Evolutionary conservation across 148 eudicot species (phyloP), one percentile per base, ranked within the genome.

Genomic region (Chenopodium formosanum): DNA sequence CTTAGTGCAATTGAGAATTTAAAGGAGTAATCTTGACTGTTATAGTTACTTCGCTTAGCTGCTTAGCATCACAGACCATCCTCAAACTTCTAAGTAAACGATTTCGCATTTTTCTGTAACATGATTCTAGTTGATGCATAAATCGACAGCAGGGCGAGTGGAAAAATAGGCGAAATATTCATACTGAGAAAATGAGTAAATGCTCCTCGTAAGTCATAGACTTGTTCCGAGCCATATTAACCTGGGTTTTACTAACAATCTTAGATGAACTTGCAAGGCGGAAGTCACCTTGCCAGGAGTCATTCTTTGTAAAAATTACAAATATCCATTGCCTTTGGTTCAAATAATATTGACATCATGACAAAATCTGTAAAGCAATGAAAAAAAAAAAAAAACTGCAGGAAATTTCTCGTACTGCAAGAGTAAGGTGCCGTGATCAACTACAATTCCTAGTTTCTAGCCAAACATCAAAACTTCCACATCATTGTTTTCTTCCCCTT

Each of bases 401-500:
- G 56, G 56, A 27, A 62, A 67, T 53, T 25, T 60, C 68, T 37
- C 7, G 64, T 53, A 34, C 20, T 72, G 76, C 70, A 37, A 32
- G 29, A 64, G 69, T 56, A 74, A 22, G 22, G 22, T 34, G 16
- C 22, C 47, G 9, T 25, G 70, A 66, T 64, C 52, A 71, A 71
- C 71, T 65, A 78, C 46, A 78, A 67, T 62, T 32, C 76, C 73
- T 70, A 80, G 32, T 14, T 66, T 72, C 77, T 76, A 84, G 58
- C 70, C 19, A 58, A 79, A 70, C 66, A 31, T 40, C 46, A 17
- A 20, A 52, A 37, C 13, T 52, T 53, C 71, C 75, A 56, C 9
- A 66, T 86, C 86, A 92, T 86, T 95, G 99, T 73, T 95, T 95
- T 89, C 99, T 91, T 85, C 97, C 97, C 71, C 99, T 88, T 81